Evolutionary conservation across 805 yeast genomes (phyloP).

Genomic region (Candida sonorensis): DNA sequence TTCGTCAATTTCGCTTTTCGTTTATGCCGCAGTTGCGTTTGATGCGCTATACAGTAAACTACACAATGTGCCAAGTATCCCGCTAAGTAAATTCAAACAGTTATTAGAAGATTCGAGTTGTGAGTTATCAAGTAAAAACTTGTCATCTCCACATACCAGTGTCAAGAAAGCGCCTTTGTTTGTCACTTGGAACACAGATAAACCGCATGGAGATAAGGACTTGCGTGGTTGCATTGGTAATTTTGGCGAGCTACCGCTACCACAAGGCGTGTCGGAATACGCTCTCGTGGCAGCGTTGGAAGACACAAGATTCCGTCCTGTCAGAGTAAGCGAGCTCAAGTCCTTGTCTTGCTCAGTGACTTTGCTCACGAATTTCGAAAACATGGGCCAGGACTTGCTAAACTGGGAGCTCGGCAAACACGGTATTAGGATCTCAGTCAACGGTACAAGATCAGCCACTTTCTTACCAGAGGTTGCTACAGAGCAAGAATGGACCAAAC

Average conservation of each 20-base stretch:
- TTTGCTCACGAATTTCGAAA: conserved; percentile 50
- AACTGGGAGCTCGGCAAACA: conserved; percentile 83
- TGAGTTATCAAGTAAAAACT: too few species aligned
- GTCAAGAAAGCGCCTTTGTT: conserved; percentile 53
- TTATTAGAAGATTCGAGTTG: conserved; percentile 6
- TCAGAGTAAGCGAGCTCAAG: conserved; percentile 47
- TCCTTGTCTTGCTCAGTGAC: conserved; percentile 55
- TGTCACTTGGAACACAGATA: conserved; percentile 70
- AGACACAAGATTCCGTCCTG: conserved; percentile 73
- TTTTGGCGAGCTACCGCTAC: conserved; percentile 49
- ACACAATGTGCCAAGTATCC: conserved; percentile 8
- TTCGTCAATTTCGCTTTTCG: conserved; percentile 14
- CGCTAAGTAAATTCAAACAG: conserved; percentile 8
- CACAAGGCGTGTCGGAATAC: conserved; percentile 53
- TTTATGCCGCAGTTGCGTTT: conserved; percentile 35
- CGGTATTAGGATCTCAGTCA: conserved; percentile 64
- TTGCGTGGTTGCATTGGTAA: conserved; percentile 95
- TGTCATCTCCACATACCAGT: conserved; percentile 2
- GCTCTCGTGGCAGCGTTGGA: conserved; percentile 66
- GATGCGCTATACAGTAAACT: conserved; percentile 29
- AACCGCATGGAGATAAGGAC: conserved; percentile 21
- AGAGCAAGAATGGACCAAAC: conserved; percentile 78
- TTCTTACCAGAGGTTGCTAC: conserved; percentile 86
- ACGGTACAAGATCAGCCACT: conserved; percentile 53
- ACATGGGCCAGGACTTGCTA: conserved; percentile 36